Evolutionary conservation across 495 filamentous ascomycete genomes (phyloP).

Genomic region (Aspergillus ellipticus): DNA sequence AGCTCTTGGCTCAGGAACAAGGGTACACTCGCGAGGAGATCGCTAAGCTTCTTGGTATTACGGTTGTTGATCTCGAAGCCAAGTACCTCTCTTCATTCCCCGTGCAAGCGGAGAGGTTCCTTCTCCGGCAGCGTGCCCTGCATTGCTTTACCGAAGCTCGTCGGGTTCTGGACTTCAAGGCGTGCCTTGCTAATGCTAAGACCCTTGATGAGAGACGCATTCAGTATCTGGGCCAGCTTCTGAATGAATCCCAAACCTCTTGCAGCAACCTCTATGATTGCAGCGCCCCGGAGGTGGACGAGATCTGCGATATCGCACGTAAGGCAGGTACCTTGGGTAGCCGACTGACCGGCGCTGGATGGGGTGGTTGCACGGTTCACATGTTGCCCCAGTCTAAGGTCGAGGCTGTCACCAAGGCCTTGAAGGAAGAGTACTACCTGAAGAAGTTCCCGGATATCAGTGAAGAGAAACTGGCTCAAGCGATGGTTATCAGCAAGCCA

Average conservation of each 20-base stretch:
- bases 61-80: slow-evolving; percentile 64
- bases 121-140: slow-evolving; percentile 75
- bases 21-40: slow-evolving; percentile 91
- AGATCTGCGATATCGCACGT: slow-evolving; percentile 75
- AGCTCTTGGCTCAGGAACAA: slow-evolving; percentile 64
- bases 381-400: slow-evolving; percentile 83
- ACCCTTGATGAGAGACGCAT: slow-evolving; percentile 59
- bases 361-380: slow-evolving; percentile 96
- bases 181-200: slow-evolving; percentile 55
- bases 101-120: slow-evolving; percentile 83
- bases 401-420: slow-evolving; percentile 70
- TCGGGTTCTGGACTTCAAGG: slow-evolving; percentile 78
- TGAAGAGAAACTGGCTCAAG: slow-evolving; percentile 67
- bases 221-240: slow-evolving; percentile 67
- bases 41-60: slow-evolving; percentile 64
- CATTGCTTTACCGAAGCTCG: slow-evolving; percentile 90
- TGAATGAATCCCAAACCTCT: slow-evolving; percentile 86
- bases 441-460: slow-evolving; percentile 66
- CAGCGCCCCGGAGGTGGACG: slow-evolving; percentile 83
- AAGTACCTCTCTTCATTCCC: slow-evolving; percentile 81
- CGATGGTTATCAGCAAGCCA: slow-evolving; percentile 88
- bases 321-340: slow-evolving; percentile 78
- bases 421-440: slow-evolving; percentile 77
- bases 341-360: slow-evolving; percentile 88
- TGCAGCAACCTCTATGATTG: slow-evolving; percentile 86